These are phyloP conservation scores for Salvia rosmarinus DNA, from an alignment of 257 asterid species.

Conservation along the genomic window DNA sequence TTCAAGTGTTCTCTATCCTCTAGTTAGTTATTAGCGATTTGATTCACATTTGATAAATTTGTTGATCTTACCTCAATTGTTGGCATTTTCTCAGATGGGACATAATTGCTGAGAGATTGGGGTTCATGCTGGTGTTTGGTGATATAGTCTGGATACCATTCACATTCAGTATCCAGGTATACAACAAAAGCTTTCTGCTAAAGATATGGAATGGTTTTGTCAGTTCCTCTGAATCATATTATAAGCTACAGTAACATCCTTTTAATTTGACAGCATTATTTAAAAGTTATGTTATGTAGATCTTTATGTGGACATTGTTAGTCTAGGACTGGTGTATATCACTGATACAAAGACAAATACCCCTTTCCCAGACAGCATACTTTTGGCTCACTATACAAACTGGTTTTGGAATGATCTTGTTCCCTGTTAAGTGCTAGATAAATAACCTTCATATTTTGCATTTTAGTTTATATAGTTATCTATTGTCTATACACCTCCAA, in stretches of 20 bases:
- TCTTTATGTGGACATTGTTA: not conserved
- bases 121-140: slow-evolving; percentile 98
- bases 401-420: not conserved
- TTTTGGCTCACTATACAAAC: not conserved
- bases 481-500: too few species aligned
- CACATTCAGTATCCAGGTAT: slow-evolving; percentile 97
- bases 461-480: not conserved
- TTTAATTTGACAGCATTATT: slow-evolving; percentile 1
- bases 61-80: slow-evolving; percentile 33
- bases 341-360: not conserved
- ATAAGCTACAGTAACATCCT: not conserved
- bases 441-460: not conserved
- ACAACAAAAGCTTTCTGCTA: slow-evolving; percentile 18
- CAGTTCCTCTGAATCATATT: not conserved
- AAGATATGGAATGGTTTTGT: slow-evolving; percentile 4
- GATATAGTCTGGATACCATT: slow-evolving; percentile 97
- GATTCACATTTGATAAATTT: slow-evolving; percentile 28
- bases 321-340: not conserved
- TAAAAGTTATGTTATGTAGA: not conserved
- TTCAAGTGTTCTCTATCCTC: not conserved
- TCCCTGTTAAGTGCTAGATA: not conserved
- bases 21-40: slow-evolving; percentile 12
- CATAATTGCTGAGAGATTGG: slow-evolving; percentile 96
- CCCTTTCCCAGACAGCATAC: not conserved
- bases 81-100: slow-evolving; percentile 73